Evolutionary conservation across 2,329 filamentous ascomycete species (phyloP), one percentile per base, ranked within the genome.

Genomic region (Zopfia rhizophila): DNA sequence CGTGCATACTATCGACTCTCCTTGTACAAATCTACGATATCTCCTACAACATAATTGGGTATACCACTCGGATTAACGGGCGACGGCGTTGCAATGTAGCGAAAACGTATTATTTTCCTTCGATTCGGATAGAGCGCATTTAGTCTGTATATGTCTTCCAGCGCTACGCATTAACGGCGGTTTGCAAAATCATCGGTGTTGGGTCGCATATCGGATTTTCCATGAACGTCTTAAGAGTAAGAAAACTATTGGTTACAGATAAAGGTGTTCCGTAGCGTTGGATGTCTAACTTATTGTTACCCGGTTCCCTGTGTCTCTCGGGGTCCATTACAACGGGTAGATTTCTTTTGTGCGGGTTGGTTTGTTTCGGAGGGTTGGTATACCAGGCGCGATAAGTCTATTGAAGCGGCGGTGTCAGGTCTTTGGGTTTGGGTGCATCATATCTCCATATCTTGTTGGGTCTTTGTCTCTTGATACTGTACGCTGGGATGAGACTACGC

Each of bases 21-120:
- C 64, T 56, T 73, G 69, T 73, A 73, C 67, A 74, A 72, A 72
- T 70, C 64, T 62, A 63, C 67, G 63, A 72, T 66, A 68, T 71
- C 65, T 66, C 60, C 55, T 66, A 71, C 65, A 61, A 68, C 62
- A 69, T 70, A 40, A 56, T 68, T 66, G 61, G 67, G 62, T 66
- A 72, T 71, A 72, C 69, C 69, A 72, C 65, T 63, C 58, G 56
- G 53, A 25, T 39, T 43, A 58, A 61, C 54, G 60, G 66, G 65
- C 68, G 59, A 73, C 69, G 70, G 70, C 69, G 70, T 72, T 70
- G 69, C 70, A 62, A 58, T 62, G 49, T 60, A 65, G 62, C 63
- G 58, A 68, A 65, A 62, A 61, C 47, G 43, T 40, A 35, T 50
- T 50, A 58, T 62, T 43, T 54, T 58, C 19, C 37, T 49, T 36